Conservation (phyloP, 306 rosid genomes). For the Argentina anserina region DNA sequence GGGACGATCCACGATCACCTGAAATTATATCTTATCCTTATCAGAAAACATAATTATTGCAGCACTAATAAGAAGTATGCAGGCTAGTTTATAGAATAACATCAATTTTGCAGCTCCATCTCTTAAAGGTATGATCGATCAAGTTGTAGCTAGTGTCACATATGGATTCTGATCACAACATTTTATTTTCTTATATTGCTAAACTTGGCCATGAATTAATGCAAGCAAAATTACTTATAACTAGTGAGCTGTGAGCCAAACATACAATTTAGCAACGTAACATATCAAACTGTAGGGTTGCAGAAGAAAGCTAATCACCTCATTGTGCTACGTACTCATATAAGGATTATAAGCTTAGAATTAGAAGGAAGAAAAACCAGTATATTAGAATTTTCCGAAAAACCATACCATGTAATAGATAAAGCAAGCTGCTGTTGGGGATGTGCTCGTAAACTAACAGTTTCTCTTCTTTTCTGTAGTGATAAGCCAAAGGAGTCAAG, state of each 20-base stretch:
- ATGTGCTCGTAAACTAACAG: constrained; percentile 55
- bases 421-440: constrained; percentile 57
- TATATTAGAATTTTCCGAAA: too few species aligned
- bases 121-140: not conserved
- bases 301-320: not conserved
- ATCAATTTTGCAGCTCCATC: not conserved
- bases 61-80: not conserved
- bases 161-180: not conserved
- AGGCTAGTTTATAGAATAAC: not conserved
- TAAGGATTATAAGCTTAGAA: not conserved
- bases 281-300: not conserved
- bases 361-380: not conserved
- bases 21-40: not conserved
- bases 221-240: not conserved
- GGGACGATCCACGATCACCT: constrained; percentile 69
- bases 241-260: not conserved
- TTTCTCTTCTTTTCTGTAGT: constrained; percentile 64
- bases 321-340: not conserved
- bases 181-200: not conserved
- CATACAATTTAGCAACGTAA: not conserved
- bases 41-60: not conserved
- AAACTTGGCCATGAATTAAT: not conserved
- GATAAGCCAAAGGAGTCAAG: constrained; percentile 70
- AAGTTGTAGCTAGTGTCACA: not conserved
- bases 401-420: constrained; percentile 53